A percentile compares a stretch with the other conserved stretches of the same genome.
Evolutionary conservation across 2,329 filamentous ascomycete genomes (phyloP).

Genomic region (Coniochaeta sp.): DNA sequence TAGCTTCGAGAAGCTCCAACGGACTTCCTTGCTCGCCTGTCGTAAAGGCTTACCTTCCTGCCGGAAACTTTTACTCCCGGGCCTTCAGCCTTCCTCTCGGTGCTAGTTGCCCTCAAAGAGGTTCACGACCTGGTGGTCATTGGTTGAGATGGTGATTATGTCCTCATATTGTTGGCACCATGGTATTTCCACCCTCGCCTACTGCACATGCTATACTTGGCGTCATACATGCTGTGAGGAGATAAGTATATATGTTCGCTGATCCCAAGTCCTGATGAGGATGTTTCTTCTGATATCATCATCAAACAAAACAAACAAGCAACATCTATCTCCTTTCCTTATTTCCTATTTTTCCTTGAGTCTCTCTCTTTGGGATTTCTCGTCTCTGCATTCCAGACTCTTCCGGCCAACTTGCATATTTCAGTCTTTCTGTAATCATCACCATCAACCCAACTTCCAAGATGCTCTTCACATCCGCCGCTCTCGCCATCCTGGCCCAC

Average conservation of each 20-base stretch:
- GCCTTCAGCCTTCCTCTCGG: background rate
- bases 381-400: constrained; percentile 8
- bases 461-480: constrained; percentile 27
- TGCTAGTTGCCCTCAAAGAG: background rate
- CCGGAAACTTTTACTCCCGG: background rate
- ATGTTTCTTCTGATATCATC: constrained; percentile 1
- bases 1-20: background rate
- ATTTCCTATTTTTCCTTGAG: constrained; percentile 6
- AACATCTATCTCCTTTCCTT: constrained; percentile 4
- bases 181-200: background rate
- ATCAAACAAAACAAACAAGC: constrained; percentile 4
- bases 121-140: background rate
- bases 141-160: background rate
- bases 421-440: background rate
- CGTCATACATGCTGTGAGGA: background rate
- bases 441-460: constrained; percentile 13
- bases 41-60: background rate
- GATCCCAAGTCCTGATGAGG: background rate
- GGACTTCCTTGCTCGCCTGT: background rate
- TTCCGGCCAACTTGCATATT: constrained; percentile 5
- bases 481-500: constrained; percentile 31
- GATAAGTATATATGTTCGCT: background rate
- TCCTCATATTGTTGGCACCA: background rate
- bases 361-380: constrained; percentile 7
- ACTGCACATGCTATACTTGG: no score